Evolutionary conservation across 345 rosid genomes (phyloP), one percentile per base, ranked within the genome.

Genomic region (Raphanus raphanistrum): DNA sequence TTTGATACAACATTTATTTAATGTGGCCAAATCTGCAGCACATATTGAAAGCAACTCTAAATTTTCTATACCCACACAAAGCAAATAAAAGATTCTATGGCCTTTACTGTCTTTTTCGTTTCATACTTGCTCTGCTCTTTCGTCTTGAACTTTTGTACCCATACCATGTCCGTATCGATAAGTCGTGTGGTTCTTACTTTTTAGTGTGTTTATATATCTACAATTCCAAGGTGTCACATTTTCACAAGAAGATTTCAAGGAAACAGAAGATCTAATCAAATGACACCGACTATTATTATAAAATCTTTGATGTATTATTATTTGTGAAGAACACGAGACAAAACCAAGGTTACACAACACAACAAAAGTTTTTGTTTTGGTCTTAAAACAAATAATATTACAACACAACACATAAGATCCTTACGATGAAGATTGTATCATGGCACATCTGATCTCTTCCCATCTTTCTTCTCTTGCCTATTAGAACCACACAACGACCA

Each of bases 401-500:
- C 69, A 78, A 72, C 73, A 72, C 61, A 72, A 76, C 72, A 72
- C 43, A 78, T 33, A 65, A 57, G 81, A 77, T 77, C 81, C 66
- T 71, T 71, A 71, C 36, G 75, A 63, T 71, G 72, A 54, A 63
- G 74, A 55, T 70, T 76, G 21, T 55, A 78, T 17, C 10, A 72
- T 60, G 63, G 26, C 71, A 78, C 4, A 66, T 58, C 52, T 59
- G 31, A 66, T 78, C 77, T 72, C 43, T 48, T 33, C 29, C 66
- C 54, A 48, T 48, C 54, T 48, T 17, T 27, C 21, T 71, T 33
- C 78, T 66, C 59, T 52, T 72, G 52, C 77, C 16, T 16, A 73
- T 28, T 73, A 12, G 65, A 73, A 73, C 82, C 82, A 79, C 82
- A 67, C 65, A 73, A 60, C 43, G 60, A 16, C 82, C 78, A 79